These are phyloP conservation scores for Blastobotrys capitulatus DNA, from an alignment of 1,139 yeast species.

Conservation along the genomic window DNA sequence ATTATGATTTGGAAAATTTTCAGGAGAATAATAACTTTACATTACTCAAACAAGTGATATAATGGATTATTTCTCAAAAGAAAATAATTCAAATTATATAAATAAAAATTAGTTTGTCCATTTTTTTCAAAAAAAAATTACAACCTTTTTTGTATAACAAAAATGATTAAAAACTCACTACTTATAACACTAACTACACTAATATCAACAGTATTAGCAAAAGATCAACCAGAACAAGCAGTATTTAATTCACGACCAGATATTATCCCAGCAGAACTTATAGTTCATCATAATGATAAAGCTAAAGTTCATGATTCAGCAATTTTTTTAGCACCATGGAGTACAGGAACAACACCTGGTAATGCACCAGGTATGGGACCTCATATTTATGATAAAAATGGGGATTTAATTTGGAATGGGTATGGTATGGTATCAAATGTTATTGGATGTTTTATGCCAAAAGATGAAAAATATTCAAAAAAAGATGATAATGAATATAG, in stretches of 20 bases:
- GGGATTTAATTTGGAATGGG: slow-evolving; percentile 18
- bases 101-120: neutral
- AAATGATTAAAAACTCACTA: neutral
- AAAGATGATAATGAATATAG: slow-evolving; percentile 6
- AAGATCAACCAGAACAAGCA: neutral
- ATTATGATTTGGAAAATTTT: no score
- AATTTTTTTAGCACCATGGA: slow-evolving; percentile 17
- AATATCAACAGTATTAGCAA: neutral
- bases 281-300: slow-evolving; percentile 10
- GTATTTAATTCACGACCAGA: slow-evolving; percentile 15
- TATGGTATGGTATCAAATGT: slow-evolving; percentile 12
- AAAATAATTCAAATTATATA: neutral
- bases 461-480: slow-evolving; percentile 6
- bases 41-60: no score
- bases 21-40: no score
- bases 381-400: slow-evolving; percentile 14
- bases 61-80: no score
- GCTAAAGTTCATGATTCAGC: slow-evolving; percentile 6
- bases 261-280: slow-evolving; percentile 15
- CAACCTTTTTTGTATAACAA: neutral
- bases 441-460: slow-evolving; percentile 15
- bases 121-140: no score
- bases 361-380: slow-evolving; percentile 14
- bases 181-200: neutral
- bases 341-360: slow-evolving; percentile 8